These are phyloP conservation scores for Saturnispora saitoi DNA, from an alignment of 805 yeast genomes.

Conservation along the genomic window DNA sequence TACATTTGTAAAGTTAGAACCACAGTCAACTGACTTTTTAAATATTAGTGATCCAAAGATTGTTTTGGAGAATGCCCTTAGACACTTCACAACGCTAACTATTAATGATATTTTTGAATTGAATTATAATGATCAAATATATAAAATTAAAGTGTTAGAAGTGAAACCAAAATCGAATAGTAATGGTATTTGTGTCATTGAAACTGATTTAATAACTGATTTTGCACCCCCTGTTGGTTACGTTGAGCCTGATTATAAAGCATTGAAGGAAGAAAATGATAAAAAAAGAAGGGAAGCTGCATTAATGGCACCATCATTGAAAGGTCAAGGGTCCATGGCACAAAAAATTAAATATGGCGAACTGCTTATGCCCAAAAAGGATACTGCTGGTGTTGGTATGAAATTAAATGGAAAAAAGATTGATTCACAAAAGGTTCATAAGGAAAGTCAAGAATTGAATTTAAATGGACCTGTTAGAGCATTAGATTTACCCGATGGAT, in stretches of 20 bases:
- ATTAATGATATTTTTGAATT: conserved; percentile 79
- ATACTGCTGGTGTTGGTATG: conserved; percentile 50
- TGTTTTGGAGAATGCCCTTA: conserved; percentile 82
- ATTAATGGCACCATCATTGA: conserved; percentile 29
- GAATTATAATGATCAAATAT: conserved; percentile 69
- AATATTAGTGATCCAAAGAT: conserved; percentile 96
- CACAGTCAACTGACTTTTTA: conserved; percentile 87
- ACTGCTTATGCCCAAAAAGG: conserved; percentile 37
- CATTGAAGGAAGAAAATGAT: conserved; percentile 32
- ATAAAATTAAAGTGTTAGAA: conserved; percentile 76
- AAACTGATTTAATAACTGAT: conserved; percentile 93
- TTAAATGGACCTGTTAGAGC: conserved; percentile 63
- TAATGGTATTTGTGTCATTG: conserved; percentile 84
- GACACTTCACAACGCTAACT: conserved; percentile 84
- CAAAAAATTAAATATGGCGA: conserved; percentile 56
- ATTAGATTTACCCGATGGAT: conserved; percentile 69
- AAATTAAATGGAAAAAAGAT: conserved; percentile 57
- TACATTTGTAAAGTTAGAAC: conserved; percentile 83
- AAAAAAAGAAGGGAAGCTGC: conserved; percentile 30
- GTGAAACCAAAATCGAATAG: conserved; percentile 64
- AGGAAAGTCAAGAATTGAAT: conserved; percentile 27
- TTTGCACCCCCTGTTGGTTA: conserved; percentile 99
- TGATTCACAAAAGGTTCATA: conserved; percentile 4
- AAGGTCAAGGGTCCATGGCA: conserved; percentile 64
- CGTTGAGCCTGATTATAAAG: conserved; percentile 74